Base-by-base conservation (phyloP, 345 rosid genomes). In the Heritiera fomes region DNA sequence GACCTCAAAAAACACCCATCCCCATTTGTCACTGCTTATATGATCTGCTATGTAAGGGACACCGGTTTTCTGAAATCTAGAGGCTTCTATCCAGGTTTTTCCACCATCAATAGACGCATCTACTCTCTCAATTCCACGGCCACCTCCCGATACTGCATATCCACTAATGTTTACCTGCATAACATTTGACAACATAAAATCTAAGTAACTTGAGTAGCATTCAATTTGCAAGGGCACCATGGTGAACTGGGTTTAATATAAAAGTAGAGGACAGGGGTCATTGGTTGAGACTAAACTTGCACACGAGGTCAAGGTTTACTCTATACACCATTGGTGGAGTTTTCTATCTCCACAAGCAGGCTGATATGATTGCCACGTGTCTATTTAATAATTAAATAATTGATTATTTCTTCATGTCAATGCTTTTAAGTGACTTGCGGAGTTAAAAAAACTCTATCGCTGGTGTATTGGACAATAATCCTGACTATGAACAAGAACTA, bases 121-220 rank as follows among this genome's bases (percentile, higher is more conserved):
- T 61, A 96, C 90, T 80, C 99, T 86, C 84, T 96, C 99, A 78
- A 95, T 95, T 74, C 99, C 99, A 0, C 99, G 97, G 23, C 99
- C 99, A 79, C 99, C 99, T 86, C 99, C 99, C 41, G 98, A 91
- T 62, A 79, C 90, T 5, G 98, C 98, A 83, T 96, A 96, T 66
- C 99, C 98, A 75, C 88, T 86, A 45, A 96, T 83, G 75, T 78
- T 89, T 66, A 92, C 89, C 99, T 96, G 88, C 76, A 77, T 15
- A 63, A 23, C 28, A 23, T 23, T 23, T 23, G 45, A 40, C 18
- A 68, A 46, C 65, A 50, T 9, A 78, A 62, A 71, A 67, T 23
- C 55, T 40, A 73, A 66, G 56, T 52, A 50, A 66, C 52, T 66
- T 41, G 34, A 20, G 40, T 34, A 55, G 45, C 53, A 56, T n/a